Base-by-base conservation (phyloP, 2,329 filamentous ascomycete genomes). In the Colletotrichum gigasporum region DNA sequence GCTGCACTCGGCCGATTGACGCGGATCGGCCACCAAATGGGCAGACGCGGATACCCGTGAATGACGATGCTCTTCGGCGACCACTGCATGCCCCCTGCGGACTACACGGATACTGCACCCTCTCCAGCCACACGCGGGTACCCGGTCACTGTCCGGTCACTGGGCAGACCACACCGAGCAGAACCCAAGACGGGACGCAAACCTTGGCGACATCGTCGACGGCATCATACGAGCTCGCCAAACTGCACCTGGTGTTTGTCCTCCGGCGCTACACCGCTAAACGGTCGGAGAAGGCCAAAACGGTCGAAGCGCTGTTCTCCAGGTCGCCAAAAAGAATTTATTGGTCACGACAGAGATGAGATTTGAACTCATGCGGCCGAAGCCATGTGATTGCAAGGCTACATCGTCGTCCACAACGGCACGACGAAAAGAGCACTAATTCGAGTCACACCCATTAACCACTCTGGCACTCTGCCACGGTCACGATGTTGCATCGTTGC, bases 391-490 rank as follows among this genome's bases (percentile, higher is more conserved):
- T 59, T 28, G 47, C 56, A 41, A 61, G 41, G n/a, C n/a, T n/a
- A n/a, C n/a, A n/a, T n/a, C n/a, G n/a, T n/a, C n/a, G n/a, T n/a
- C n/a, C n/a, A n/a, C n/a, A n/a, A n/a, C n/a, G n/a, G n/a, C n/a
- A n/a, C n/a, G n/a, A n/a, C n/a, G n/a, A n/a, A n/a, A n/a, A n/a
- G n/a, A n/a, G n/a, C n/a, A 30, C n/a, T 14, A 34, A 37, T 61
- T 61, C 57, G 56, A 59, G 56, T 59, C 56, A 59, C 48, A 59
- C 56, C 56, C 47, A 59, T 59, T 59, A 59, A 59, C 56, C 56
- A 59, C 56, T 59, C 56, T 59, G 47, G 56, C 56, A 59, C 56
- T 53, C 56, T 59, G 56, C 56, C 56, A 18, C 39, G 14, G 11
- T 8, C 18, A 30, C 9, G 7, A 18, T n/a, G n/a, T n/a, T n/a